Base-by-base conservation (phyloP, 345 rosid genomes). In the Lagerstroemia speciosa region DNA sequence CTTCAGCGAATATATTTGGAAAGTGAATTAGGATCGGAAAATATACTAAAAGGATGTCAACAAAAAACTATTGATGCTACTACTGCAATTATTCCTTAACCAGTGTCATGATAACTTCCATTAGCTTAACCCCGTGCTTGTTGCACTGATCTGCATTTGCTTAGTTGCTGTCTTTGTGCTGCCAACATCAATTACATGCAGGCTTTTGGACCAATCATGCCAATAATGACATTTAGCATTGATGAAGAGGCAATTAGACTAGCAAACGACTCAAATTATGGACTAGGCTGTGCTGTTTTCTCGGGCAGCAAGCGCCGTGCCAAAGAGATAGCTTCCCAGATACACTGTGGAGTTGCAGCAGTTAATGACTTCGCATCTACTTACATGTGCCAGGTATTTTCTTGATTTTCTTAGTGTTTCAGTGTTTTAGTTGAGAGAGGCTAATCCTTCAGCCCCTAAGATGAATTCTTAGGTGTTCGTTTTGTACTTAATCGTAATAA, bases 121-220 rank as follows among this genome's bases (percentile, higher is more conserved):
- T 48, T 48, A 2, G 17, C 55, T 19, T 22, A 6, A 48, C 55
- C 7, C 9, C 20, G 26, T 48, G 55, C 5, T 48, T 48, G 20
- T 48, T 57, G 37, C 31, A 20, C 34, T 62, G 66, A 4, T 5
- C n/a, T 40, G 30, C 19, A 40, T 45, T 10, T 58, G 75, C 60
- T 71, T 27, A 53, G 34, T 70, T 27, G 63, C 63, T 58, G 16
- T 1, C 33, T 14, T 30, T 29, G 29, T 58, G 63, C 29, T 58
- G 63, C 63, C 34, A 27, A 1, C 29, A 26, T 58, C 63, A n/a
- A 29, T 55, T 36, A 45, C 29, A 65, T 75, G 77, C 88, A 94
- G 99, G 79, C 98, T 67, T 94, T 94, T 80, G 99, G 99, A 74
- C 99, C 99, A 52, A 89, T 94, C 69, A 88, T 94, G 91, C 96